phyloP scores from a whole-genome alignment of 2,329 filamentous ascomycete species.

The Ceratocystis lukuohia region DNA sequence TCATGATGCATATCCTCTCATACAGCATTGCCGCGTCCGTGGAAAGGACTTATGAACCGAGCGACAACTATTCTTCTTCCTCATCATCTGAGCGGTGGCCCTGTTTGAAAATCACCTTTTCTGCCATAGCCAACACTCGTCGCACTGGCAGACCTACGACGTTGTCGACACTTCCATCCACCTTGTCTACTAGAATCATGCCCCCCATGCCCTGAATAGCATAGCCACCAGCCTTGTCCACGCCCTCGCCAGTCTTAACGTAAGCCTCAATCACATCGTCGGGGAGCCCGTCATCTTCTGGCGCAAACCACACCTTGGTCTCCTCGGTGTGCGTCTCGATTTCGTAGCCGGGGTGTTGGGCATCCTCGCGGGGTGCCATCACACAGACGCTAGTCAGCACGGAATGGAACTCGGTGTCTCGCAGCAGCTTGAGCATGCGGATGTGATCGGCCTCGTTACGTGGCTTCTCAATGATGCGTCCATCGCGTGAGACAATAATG shows the following conservation, averaged over 20 bases:
- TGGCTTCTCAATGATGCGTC: constrained; percentile 83
- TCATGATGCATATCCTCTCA: background rate
- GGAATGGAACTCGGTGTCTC: constrained; percentile 64
- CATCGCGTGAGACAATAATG: constrained; percentile 62
- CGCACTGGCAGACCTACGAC: constrained; percentile 82
- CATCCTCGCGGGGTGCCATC: constrained; percentile 71
- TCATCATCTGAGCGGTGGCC: constrained; percentile 42
- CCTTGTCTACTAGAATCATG: constrained; percentile 72
- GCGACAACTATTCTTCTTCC: constrained; percentile 20
- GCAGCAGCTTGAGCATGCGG: constrained; percentile 65
- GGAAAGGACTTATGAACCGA: background rate
- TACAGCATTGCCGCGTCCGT: background rate
- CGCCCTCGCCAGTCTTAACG: constrained; percentile 76
- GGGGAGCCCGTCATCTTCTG: constrained; percentile 40
- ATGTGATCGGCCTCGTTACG: constrained; percentile 67
- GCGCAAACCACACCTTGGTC: constrained; percentile 78
- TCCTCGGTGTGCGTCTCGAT: constrained; percentile 75
- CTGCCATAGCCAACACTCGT: constrained; percentile 64
- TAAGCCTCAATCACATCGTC: constrained; percentile 76
- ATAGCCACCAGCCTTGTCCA: constrained; percentile 92
- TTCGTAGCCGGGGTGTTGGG: constrained; percentile 72
- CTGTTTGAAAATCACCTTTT: constrained; percentile 71
- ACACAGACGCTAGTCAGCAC: constrained; percentile 76
- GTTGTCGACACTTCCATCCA: constrained; percentile 86
- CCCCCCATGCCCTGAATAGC: constrained; percentile 81